A percentile compares a stretch with the other conserved stretches of the same genome.
Evolutionary conservation across 139 green algal genomes (phyloP).

Genomic region (Eudorina sp.): DNA sequence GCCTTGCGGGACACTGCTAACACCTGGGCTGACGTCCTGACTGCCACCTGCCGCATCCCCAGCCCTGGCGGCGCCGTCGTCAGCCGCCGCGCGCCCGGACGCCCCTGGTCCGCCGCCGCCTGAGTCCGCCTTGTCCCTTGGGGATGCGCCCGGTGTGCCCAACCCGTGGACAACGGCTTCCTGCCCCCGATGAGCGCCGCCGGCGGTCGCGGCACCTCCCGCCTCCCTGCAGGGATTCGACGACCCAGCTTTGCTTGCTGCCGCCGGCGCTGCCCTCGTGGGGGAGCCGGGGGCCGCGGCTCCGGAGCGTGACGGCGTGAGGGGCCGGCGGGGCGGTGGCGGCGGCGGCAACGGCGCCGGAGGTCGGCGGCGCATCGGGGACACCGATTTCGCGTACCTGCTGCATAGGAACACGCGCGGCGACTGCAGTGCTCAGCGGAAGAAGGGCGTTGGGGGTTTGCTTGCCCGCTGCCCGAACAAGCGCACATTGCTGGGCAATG

Average conservation of each 20-base stretch:
- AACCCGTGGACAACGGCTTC: too few relatives aligned
- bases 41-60: background rate
- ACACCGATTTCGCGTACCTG: slow-evolving; percentile 34
- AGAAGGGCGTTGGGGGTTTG: too few relatives aligned
- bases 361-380: background rate
- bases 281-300: background rate
- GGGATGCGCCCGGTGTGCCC: too few relatives aligned
- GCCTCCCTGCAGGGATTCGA: background rate
- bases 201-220: background rate
- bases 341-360: background rate
- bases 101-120: too few relatives aligned
- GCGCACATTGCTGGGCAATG: too few relatives aligned
- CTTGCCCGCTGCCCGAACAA: too few relatives aligned
- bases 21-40: too few relatives aligned
- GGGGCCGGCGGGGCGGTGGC: background rate
- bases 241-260: background rate
- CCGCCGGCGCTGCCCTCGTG: background rate
- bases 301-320: slow-evolving; percentile 2
- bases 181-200: background rate
- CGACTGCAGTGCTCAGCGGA: too few relatives aligned
- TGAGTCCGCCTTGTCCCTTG: too few relatives aligned
- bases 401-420: background rate
- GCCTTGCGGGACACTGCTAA: background rate
- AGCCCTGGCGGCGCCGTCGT: background rate
- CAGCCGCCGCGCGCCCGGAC: too few relatives aligned